Base-by-base conservation (phyloP, 2,329 filamentous ascomycete species). In the Endoconidiophora laricicola region DNA sequence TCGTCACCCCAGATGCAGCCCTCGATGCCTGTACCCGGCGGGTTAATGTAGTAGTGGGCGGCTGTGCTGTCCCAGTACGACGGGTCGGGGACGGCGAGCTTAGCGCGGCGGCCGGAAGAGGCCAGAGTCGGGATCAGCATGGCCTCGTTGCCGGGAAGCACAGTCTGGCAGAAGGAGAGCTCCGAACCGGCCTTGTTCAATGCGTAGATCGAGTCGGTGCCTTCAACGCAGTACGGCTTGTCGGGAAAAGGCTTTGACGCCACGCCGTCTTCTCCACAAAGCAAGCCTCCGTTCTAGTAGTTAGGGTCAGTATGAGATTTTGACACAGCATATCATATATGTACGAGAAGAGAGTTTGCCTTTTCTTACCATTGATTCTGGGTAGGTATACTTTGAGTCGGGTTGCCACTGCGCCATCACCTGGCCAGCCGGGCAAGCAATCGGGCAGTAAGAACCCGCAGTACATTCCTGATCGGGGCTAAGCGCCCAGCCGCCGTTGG, bases 91-190 rank as follows among this genome's bases (percentile, higher is more conserved):
- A 88, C 82, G 46, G 84, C 82, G 49, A 90, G 68, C 12, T 49
- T 50, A 37, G 53, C 40, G 26, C 71, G 72, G n/a, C 69, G 68
- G 7, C 62, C 63, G 54, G 69, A 65, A 20, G 69, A 59, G 44
- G 87, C 78, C 55, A 78, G 63, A n/a, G 82, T 88, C 14, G 83
- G 82, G 58, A 87, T 87, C 57, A 87, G 69, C 83, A 88, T 88
- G 54, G 80, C 80, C 66, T 88, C 83, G 58, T 86, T 81, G 46
- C 83, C 83, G 16, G 83, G 83, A 54, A 87, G 65, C 12, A 86
- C 80, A 3, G 83, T 88, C 65, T 88, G 83, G 64, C 83, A 88
- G 65, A 83, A 85, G 2, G 83, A 76, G 49, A 86, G 73, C 12
- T 71, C 60, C 36, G 68, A 66, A 42, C 74, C 72, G 54, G 73